phyloP scores from a whole-genome alignment of 2,329 filamentous ascomycete species.

The Ceratocystis alfenasii region DNA sequence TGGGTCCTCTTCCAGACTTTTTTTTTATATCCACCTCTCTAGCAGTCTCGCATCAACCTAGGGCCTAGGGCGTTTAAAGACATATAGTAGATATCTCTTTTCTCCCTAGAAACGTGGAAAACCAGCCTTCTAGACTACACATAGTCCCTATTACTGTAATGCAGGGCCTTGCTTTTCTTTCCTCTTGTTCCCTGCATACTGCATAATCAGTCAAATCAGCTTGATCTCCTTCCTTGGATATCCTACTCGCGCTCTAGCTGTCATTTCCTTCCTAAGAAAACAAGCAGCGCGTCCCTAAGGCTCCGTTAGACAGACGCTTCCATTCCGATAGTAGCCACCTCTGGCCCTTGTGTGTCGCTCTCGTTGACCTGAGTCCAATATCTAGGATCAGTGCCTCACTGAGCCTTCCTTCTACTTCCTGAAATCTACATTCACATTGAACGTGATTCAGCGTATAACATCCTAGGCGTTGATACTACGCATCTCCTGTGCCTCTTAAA shows the following conservation, averaged over 20 bases:
- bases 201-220: not conserved
- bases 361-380: too few relatives aligned
- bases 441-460: not conserved
- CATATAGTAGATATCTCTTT: not conserved
- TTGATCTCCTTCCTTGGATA: not conserved
- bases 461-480: not conserved
- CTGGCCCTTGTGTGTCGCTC: too few relatives aligned
- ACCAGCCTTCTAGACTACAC: constrained; percentile 1
- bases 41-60: not conserved
- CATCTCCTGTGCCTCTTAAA: not conserved
- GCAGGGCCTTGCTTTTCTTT: not conserved
- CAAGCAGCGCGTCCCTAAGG: too few relatives aligned
- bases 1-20: not conserved
- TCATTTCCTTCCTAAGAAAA: too few relatives aligned
- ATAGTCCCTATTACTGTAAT: not conserved
- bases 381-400: not conserved
- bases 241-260: too few relatives aligned
- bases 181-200: not conserved
- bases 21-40: not conserved
- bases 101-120: not conserved
- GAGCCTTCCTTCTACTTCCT: not conserved
- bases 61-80: not conserved
- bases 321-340: not conserved
- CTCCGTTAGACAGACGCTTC: not conserved
- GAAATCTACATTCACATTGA: not conserved